Evolutionary conservation across 2,329 filamentous ascomycete genomes (phyloP).

Genomic region (Sporothrix brunneoviolacea): DNA sequence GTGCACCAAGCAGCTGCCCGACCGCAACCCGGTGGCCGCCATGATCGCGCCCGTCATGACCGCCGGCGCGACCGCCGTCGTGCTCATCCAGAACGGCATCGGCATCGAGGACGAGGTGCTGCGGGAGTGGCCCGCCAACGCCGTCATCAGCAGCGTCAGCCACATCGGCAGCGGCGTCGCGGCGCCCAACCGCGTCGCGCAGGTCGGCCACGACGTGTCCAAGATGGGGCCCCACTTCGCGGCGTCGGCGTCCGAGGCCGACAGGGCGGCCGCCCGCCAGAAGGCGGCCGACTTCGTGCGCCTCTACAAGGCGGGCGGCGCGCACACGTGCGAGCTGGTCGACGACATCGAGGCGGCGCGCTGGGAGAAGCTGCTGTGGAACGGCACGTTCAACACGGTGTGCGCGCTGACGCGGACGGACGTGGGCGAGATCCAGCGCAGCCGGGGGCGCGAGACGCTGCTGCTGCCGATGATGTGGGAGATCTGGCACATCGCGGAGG

Average conservation of each 20-base stretch:
- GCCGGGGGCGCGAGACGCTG: conserved; percentile 19
- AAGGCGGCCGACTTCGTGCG: neutral
- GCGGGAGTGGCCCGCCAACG: conserved; percentile 13
- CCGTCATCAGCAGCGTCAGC: conserved; percentile 17
- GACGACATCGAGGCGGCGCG: conserved; percentile 16
- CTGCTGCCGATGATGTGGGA: conserved; percentile 29
- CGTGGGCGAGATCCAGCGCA: conserved; percentile 18
- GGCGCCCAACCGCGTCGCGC: conserved; percentile 11
- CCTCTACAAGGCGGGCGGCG: conserved; percentile 15
- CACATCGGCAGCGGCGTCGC: conserved; percentile 17
- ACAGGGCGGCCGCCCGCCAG: neutral
- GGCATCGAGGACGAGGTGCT: conserved; percentile 17
- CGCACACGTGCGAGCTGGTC: conserved; percentile 4
- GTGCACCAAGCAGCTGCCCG: conserved; percentile 18
- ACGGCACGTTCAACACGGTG: conserved; percentile 18
- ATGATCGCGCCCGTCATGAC: conserved; percentile 15
- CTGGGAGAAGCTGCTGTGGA: conserved; percentile 20
- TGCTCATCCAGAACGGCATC: conserved; percentile 19
- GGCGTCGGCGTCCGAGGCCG: neutral
- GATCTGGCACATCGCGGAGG: conserved; percentile 27
- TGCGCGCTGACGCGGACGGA: conserved; percentile 17
- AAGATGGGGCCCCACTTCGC: conserved; percentile 15
- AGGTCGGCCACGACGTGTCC: conserved; percentile 15
- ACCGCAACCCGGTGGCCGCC: conserved; percentile 6
- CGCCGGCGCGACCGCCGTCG: conserved; percentile 9